Evolutionary conservation across 2,329 filamentous ascomycete genomes (phyloP), one percentile per base, ranked within the genome.

Genomic region (Tolypocladium ophioglossoides): DNA sequence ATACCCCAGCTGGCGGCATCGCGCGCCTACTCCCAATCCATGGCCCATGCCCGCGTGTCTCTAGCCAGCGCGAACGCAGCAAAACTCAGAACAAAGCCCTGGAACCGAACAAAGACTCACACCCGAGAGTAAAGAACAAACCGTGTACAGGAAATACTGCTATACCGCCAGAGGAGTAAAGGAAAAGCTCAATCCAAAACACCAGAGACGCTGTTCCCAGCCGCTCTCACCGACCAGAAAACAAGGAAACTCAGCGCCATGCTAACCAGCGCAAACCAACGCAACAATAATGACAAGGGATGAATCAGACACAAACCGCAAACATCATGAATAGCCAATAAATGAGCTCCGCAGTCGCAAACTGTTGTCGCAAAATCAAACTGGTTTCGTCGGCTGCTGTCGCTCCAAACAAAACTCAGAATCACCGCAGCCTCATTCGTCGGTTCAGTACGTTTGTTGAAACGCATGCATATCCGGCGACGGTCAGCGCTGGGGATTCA

Each of bases 171-270:
- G 22, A 40, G 27, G 41, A 32, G 52, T 20, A 50, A 47, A 44
- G 32, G 39, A 52, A 16, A 49, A 48, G 48, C 48, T 6, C 9
- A 53, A 52, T 22, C 50, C 55, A 54, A 55, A 51, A 52, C 57
- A 47, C 53, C 50, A 56, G 59, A 57, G 58, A 61, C 60, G 53
- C 56, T 50, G 58, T 56, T 58, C 60, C 66, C 60, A 66, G 66
- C 64, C 67, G 67, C 68, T 71, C 68, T 70, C 69, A 70, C 69
- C 65, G 65, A 70, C 66, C 61, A 65, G 62, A 67, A 64, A 60
- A 59, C 60, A 54, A 57, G 38, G 51, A 56, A 57, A 55, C 63
- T 61, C 56, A 62, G 62, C 65, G 60, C 63, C 61, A 58, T 58
- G 62, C 64, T 61, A 54, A 53, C 53, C 48, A 59, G 52, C 54